Conservation (phyloP, 768 basidiomycete genomes). For the Inosperma sp. region DNA sequence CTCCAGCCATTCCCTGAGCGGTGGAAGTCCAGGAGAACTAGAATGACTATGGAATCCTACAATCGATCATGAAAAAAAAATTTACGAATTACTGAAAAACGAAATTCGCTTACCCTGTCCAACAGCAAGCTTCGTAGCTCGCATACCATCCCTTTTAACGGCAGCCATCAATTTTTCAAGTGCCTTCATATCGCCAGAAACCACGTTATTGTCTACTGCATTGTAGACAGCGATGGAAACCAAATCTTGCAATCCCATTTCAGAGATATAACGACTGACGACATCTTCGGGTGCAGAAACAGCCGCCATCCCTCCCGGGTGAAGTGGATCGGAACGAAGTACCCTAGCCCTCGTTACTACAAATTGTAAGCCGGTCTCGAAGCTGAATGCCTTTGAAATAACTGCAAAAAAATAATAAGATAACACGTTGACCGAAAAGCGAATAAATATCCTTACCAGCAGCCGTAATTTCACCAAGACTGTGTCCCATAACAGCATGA, state of each 20-base stretch:
- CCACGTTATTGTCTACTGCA: slow-evolving; percentile 24
- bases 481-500: slow-evolving; percentile 34
- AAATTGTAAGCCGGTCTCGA: slow-evolving; percentile 28
- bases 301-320: slow-evolving; percentile 33
- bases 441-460: slow-evolving; percentile 25
- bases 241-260: slow-evolving; percentile 19
- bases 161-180: slow-evolving; percentile 24
- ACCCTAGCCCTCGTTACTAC: slow-evolving; percentile 28
- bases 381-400: slow-evolving; percentile 26
- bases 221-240: slow-evolving; percentile 30
- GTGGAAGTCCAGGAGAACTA: slow-evolving; percentile 25
- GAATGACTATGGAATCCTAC: slow-evolving; percentile 36
- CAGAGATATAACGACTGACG: slow-evolving; percentile 21
- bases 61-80: too few relatives aligned
- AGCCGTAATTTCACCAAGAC: slow-evolving; percentile 35
- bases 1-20: slow-evolving; percentile 27
- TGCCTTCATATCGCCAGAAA: slow-evolving; percentile 29
- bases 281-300: slow-evolving; percentile 24
- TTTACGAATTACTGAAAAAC: not conserved
- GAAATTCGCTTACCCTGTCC: slow-evolving; percentile 26
- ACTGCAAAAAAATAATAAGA: slow-evolving; percentile 18
- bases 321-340: slow-evolving; percentile 23
- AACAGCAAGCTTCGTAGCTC: slow-evolving; percentile 27
- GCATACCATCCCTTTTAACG: slow-evolving; percentile 25
- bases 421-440: not conserved